Conservation (phyloP, 1,139 yeast species). For the Zygosaccharomyces pseudobailii region DNA sequence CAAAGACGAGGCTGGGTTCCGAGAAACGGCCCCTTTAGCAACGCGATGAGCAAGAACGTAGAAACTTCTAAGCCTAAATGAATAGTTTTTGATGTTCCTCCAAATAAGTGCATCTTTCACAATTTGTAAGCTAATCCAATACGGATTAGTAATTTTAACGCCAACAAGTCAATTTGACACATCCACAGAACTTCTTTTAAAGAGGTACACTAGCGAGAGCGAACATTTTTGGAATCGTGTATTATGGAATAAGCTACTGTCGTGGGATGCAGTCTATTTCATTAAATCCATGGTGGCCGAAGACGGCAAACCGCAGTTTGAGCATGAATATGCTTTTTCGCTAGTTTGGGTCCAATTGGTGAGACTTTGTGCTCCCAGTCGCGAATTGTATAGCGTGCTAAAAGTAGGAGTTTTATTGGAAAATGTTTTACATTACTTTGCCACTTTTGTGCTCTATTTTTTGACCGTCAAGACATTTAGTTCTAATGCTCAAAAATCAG, state of each 20-base stretch:
- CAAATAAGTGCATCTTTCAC: constrained; percentile 4
- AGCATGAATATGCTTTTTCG: constrained; percentile 89
- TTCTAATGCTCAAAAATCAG: constrained; percentile 14
- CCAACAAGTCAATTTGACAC: constrained; percentile 47
- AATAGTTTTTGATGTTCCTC: neutral
- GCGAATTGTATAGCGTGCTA: constrained; percentile 43
- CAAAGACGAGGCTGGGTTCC: neutral
- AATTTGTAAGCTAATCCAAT: constrained; percentile 34
- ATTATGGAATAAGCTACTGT: constrained; percentile 48
- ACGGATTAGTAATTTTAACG: constrained; percentile 37
- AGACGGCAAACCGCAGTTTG: constrained; percentile 50
- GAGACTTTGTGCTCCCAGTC: constrained; percentile 18
- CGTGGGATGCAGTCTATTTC: constrained; percentile 88
- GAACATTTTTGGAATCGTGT: constrained; percentile 19
- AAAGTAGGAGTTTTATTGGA: constrained; percentile 44
- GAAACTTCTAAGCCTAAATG: neutral
- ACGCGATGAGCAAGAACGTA: neutral
- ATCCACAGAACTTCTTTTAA: constrained; percentile 38
- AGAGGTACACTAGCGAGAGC: constrained; percentile 2
- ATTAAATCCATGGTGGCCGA: constrained; percentile 45
- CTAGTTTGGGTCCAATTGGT: constrained; percentile 67
- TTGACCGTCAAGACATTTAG: constrained; percentile 42
- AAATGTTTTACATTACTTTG: constrained; percentile 49
- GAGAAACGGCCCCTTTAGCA: neutral
- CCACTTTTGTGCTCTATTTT: constrained; percentile 48